Evolutionary conservation across 176 grass and related monocot genomes (phyloP), one percentile per base, ranked within the genome.

Genomic region (Rhynchospora breviuscula): DNA sequence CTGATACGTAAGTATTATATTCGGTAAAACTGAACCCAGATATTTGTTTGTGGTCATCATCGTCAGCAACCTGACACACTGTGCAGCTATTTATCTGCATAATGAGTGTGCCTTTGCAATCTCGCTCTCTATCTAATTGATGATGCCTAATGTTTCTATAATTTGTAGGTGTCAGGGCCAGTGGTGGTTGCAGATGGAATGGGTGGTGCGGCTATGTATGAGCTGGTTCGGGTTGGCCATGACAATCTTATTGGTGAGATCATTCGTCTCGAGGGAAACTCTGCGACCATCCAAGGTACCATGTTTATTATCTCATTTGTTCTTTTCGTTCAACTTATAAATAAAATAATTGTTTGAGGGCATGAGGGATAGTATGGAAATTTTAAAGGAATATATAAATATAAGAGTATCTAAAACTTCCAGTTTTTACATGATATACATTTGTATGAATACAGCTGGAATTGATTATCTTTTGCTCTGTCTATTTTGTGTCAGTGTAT

Each of bases 181-280:
- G 93, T 95, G 48, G 93, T 95, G 31, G 90, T 95, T 18, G 93
- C 93, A 13, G 93, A 95, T 92, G 93, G 93, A 79, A 95, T 95
- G 93, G 90, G 86, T n/a, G 93, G 90, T 43, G 90, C 93, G 47
- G 93, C 93, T 72, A 95, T 95, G 90, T 92, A 95, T 85, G 93
- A 95, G 85, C 82, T 92, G 46, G 93, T 95, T 45, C 93, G 93
- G 87, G 93, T 95, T 1, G 93, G 93, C 63, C 59, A 95, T 90
- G 93, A 95, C 79, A 92, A 90, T 25, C 90, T 95, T 19, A 95
- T 95, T 33, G 93, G 93, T 12, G 93, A 95, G 59, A 95, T 95
- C 86, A 95, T 95, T 73, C 93, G 93, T 87, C 91, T 95, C n/a
- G 93, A 95, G 84, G 93, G 90, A 40, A 90, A 95, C 79, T 95